Base-by-base conservation (phyloP, 2,329 filamentous ascomycete species). In the Elsinoe necatrix region DNA sequence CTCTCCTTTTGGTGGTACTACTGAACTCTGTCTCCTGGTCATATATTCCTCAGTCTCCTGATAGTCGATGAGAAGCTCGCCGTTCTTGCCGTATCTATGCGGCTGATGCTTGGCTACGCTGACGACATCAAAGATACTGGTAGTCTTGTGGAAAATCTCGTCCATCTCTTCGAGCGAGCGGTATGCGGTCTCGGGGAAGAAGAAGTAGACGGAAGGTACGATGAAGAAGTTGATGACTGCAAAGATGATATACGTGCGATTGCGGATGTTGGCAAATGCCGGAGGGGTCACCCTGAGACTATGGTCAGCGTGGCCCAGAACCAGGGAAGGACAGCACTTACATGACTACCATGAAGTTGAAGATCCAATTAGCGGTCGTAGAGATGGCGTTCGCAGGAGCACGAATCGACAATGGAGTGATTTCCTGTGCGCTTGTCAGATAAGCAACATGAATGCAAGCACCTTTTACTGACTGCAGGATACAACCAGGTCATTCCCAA, bases 171-270 rank as follows among this genome's bases (percentile, higher is more conserved):
- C 58, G n/a, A 60, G 52, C 3, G 56, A 58, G 7, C 58, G 58
- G 18, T 56, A 54, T 2, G 56, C 51, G 8, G 58, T 60, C 52
- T 60, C 58, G n/a, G 58, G 58, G 25, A 54, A 59, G 56, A 58
- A 56, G n/a, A 66, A 68, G 59, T 68, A 69, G 16, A 66, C 62
- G 37, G 58, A 62, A 0, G 80, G 80, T 0, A 82, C 74, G 66
- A 83, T 82, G 62, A 78, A 72, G 61, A 78, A 76, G 66, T 85
- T 85, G 70, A 85, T 82, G 8, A 55, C 55, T 34, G 82, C 81
- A 63, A 84, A 86, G 59, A 86, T 79, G 62, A 80, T 78, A 66
- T 84, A 83, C 0, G 81, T 83, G 63, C 80, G 72, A 69, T 80
- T 77, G 11, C 71, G 68, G 57, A 85, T 84, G 57, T 71, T 79